Conservation (phyloP, 2,329 filamentous ascomycete species). For the Ceratocystis albifundus region DNA sequence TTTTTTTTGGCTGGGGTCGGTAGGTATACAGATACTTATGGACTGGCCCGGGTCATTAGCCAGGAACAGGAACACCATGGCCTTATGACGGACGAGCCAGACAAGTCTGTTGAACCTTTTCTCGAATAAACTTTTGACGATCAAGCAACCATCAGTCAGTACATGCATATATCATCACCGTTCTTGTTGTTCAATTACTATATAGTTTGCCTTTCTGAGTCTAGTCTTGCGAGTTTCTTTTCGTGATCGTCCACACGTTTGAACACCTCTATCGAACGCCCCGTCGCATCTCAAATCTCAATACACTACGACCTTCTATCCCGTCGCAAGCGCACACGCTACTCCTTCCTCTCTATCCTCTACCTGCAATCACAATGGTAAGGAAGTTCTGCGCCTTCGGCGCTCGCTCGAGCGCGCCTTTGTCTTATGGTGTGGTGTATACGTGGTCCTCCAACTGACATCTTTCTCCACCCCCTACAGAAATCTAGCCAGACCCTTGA, state of each 20-base stretch:
- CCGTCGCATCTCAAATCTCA: background rate
- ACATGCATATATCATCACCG: background rate
- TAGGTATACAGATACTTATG: background rate
- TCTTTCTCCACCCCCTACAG: conserved; percentile 18
- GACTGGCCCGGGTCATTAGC: background rate
- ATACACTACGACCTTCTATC: background rate
- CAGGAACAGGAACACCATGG: conserved; percentile 11
- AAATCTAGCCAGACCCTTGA: conserved; percentile 55
- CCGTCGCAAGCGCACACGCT: background rate
- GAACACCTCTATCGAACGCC: background rate
- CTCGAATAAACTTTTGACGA: background rate
- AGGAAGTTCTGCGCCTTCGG: background rate
- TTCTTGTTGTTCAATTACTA: too few species aligned
- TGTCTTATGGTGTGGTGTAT: background rate
- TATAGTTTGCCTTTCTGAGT: background rate
- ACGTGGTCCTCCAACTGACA: conserved; percentile 7
- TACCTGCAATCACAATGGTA: conserved; percentile 25
- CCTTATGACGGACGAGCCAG: conserved; percentile 11
- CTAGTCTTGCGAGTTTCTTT: background rate
- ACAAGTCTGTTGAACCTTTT: background rate
- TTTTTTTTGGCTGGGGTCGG: background rate
- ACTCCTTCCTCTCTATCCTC: background rate
- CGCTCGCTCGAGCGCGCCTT: background rate
- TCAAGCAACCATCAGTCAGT: background rate
- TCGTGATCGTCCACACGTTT: background rate